Evolutionary conservation across 2,329 filamentous ascomycete species (phyloP), one percentile per base, ranked within the genome.

Genomic region (Pseudogymnoascus verrucosus): DNA sequence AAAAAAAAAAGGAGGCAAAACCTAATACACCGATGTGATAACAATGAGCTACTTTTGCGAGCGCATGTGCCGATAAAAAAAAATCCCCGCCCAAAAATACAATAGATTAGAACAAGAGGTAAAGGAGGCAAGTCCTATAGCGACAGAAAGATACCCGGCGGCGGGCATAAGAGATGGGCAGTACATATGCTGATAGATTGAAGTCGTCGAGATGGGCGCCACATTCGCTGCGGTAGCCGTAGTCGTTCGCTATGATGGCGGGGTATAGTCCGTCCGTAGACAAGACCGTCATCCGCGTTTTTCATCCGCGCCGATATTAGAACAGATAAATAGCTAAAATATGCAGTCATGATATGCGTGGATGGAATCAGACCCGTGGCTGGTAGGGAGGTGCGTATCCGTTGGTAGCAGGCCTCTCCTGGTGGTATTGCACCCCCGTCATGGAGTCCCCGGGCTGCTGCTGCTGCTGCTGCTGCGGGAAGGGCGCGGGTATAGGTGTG

Each of bases 361-460:
- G 37, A 40, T 19, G n/a, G n/a, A n/a, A 16, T 40, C 37, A 40
- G n/a, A 40, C 37, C 37, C 37, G 37, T 40, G 37, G 37, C 37
- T 40, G 37, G 37, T 40, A 40, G 2, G n/a, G 14, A 40, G 37
- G 7, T 19, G 37, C 37, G n/a, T 40, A 40, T 40, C 37, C 37
- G 37, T 40, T 40, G n/a, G 37, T n/a, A 1, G 37, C 37, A 2
- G 37, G 37, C 37, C 37, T 5, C 10, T 71, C 67, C 28, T 69
- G 64, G 34, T 72, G 70, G 64, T 88, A 88, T 70, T 87, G 85
- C 5, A 88, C 84, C 1, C 85, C 85, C 1, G 83, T 86, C 85
- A 88, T 88, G 0, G 83, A 83, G 21, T 88, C 85, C 11, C 19
- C 28, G 4, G 21, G n/a, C n/a, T n/a, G 51, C 28, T 31, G 28